Percentiles rank a stretch among this genome's conserved stretches.
Evolutionary conservation across 148 eudicot species (phyloP).

Genomic region (Rhododendron williamsianum): DNA sequence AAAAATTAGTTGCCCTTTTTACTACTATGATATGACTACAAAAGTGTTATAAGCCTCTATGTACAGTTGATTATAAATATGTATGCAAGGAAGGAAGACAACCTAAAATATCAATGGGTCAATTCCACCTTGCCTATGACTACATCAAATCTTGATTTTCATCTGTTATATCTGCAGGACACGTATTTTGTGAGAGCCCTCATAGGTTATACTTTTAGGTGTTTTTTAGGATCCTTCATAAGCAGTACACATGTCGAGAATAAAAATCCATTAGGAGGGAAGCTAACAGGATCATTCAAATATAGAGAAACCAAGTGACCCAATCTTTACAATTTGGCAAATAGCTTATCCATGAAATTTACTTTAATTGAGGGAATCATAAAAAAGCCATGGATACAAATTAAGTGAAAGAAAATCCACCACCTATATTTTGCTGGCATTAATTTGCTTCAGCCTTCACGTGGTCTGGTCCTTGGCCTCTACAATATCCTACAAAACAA

Average conservation of each 20-base stretch:
- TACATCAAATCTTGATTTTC: too few relatives aligned
- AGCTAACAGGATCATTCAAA: background rate
- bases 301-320: background rate
- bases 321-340: background rate
- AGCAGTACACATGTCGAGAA: background rate
- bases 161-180: too few relatives aligned
- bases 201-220: background rate
- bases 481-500: too few relatives aligned
- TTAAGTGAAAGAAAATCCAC: too few relatives aligned
- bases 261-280: background rate
- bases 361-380: too few relatives aligned
- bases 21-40: too few relatives aligned
- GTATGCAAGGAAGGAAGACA: background rate
- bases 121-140: background rate
- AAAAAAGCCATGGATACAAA: too few relatives aligned
- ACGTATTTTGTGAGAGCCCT: too few relatives aligned
- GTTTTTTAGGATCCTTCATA: background rate
- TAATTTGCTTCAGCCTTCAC: too few relatives aligned
- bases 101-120: background rate
- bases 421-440: too few relatives aligned
- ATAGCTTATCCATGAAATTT: background rate
- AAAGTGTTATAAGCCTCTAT: background rate
- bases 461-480: too few relatives aligned
- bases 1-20: background rate
- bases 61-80: background rate